Conservation (phyloP, 1,284 basidiomycete species). For the Leccinum solheimii region DNA sequence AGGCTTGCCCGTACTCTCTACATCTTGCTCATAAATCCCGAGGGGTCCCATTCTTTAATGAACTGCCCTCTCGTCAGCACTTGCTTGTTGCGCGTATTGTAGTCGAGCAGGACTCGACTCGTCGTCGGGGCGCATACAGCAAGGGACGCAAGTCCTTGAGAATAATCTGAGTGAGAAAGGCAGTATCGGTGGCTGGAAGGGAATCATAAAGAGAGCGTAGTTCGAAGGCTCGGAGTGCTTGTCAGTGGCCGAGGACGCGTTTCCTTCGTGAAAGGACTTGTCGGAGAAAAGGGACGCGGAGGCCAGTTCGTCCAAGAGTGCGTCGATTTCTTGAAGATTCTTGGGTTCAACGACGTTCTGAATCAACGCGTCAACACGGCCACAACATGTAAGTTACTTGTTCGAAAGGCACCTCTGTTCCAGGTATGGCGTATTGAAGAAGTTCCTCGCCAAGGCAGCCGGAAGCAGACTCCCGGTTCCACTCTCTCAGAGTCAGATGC, state of each 20-base stretch:
- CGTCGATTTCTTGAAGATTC: conserved; percentile 55
- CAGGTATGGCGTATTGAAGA: conserved; percentile 14
- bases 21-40: conserved; percentile 51
- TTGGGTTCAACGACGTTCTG: conserved; percentile 36
- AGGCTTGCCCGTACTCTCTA: conserved; percentile 58
- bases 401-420: conserved; percentile 19
- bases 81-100: conserved; percentile 55
- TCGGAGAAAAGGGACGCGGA: conserved; percentile 55
- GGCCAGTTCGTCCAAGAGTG: conserved; percentile 69
- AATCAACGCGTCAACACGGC: conserved; percentile 12
- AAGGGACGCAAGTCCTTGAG: conserved; percentile 73
- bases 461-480: conserved; percentile 49
- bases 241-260: not conserved
- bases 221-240: conserved; percentile 35
- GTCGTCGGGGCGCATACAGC: conserved; percentile 59
- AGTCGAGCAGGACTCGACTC: conserved; percentile 49
- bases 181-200: conserved; percentile 59
- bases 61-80: conserved; percentile 62
- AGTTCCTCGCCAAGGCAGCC: conserved; percentile 71
- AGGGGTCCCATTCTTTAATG: conserved; percentile 72
- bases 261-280: conserved; percentile 33
- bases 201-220: conserved; percentile 53
- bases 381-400: not conserved
- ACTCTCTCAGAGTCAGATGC: conserved; percentile 40
- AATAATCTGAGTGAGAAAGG: conserved; percentile 78